Evolutionary conservation across 805 yeast species (phyloP), one percentile per base, ranked within the genome.

Genomic region (Saturnispora sekii): DNA sequence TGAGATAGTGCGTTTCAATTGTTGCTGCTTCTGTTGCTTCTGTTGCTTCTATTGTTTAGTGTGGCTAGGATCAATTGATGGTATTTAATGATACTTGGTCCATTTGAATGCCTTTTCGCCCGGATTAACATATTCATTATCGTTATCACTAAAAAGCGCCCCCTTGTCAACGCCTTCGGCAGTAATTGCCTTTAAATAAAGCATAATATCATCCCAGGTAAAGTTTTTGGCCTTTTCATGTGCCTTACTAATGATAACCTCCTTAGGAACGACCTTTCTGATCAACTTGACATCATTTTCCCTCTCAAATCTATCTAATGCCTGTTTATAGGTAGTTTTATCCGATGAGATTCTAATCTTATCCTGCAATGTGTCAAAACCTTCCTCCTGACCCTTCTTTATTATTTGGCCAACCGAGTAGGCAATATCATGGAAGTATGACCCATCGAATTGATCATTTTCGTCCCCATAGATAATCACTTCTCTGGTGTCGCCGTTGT

Each of bases 91-190:
- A 18, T 12, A 67, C 46, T 61, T 64, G 26, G 61, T 57, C 74
- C 75, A 72, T 48, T 65, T 69, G 66, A 69, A 72, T 32, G 65
- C 46, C 2, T 64, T 56, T 54, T 70, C 72, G 32, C 57, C 59
- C 4, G 77, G 76, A 55, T 73, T 73, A 46, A 73, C 59, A 21
- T 68, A 49, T 53, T 73, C 77, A 41, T 64, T 60, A 35, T 69
- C 65, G 44, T 62, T 63, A 1, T 53, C 43, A 10, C 53, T 48
- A 44, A 56, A 62, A 14, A 55, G 50, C n/a, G 58, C 45, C 46
- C 77, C 77, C 33, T 62, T 53, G 34, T 65, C 76, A 12, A 50
- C 57, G 41, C 76, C 77, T 46, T 58, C 64, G 14, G 71, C 61
- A 40, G 54, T 36, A n/a, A 63, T 39, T 10, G 56, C 55, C 43